Evolutionary conservation across 805 yeast species (phyloP).

Genomic region (Groenewaldozyma salmanticensis): DNA sequence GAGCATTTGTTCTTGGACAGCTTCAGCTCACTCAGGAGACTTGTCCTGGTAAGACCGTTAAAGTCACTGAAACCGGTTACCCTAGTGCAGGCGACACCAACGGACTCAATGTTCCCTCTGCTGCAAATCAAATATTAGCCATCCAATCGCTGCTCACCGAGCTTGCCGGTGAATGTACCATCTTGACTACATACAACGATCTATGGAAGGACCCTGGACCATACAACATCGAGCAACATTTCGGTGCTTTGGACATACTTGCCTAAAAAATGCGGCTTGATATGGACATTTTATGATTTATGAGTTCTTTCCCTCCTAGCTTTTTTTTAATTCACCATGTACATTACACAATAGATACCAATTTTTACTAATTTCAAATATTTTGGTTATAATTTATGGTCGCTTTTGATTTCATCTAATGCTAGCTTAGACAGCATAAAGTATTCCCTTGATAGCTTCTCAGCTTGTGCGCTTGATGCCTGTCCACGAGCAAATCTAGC

Average conservation of each 20-base stretch:
- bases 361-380: not conserved
- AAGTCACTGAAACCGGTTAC: constrained; percentile 82
- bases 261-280: constrained; percentile 6
- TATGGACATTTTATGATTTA: not conserved
- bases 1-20: constrained; percentile 60
- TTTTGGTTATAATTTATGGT: not conserved
- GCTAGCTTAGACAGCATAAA: constrained; percentile 27
- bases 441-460: constrained; percentile 28
- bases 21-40: constrained; percentile 39
- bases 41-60: constrained; percentile 46
- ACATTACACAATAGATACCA: not conserved
- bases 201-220: constrained; percentile 81
- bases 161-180: constrained; percentile 43
- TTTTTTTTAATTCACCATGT: not conserved
- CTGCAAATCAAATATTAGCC: constrained; percentile 63
- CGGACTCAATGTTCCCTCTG: constrained; percentile 65
- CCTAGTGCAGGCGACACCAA: constrained; percentile 65
- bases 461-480: constrained; percentile 46
- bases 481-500: constrained; percentile 43
- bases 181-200: constrained; percentile 76
- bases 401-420: constrained; percentile 10
- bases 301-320: constrained; percentile 1
- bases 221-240: constrained; percentile 78
- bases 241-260: constrained; percentile 42
- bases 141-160: constrained; percentile 50